A percentile compares a stretch with the other conserved stretches of the same genome.
Conservation (phyloP, 2,329 filamentous ascomycete genomes). For the Paecilomyces sp. region DNA sequence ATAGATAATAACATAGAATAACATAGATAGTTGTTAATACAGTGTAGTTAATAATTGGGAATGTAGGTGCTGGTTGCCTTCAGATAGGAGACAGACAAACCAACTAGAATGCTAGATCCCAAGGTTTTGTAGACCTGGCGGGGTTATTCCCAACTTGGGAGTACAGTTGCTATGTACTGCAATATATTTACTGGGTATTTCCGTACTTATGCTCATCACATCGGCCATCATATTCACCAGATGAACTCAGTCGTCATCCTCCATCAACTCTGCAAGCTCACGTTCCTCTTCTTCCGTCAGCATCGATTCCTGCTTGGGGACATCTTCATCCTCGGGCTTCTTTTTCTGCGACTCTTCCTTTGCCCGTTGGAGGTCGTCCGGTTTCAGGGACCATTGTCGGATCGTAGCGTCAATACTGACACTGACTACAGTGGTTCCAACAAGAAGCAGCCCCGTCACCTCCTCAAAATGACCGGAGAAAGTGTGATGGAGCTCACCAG, state of each 20-base stretch:
- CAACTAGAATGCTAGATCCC: no score
- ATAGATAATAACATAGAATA: no score
- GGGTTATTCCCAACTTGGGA: neutral
- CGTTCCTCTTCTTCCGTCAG: conserved; percentile 88
- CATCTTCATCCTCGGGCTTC: conserved; percentile 39
- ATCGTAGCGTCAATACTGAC: conserved; percentile 87
- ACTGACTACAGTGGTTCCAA: conserved; percentile 59
- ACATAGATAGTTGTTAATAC: no score
- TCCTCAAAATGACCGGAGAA: conserved; percentile 88
- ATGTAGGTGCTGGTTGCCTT: no score
- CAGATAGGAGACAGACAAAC: no score
- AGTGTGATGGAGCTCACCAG: conserved; percentile 64
- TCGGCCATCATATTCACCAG: neutral
- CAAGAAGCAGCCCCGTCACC: conserved; percentile 69
- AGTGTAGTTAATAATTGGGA: no score
- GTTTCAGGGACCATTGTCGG: conserved; percentile 70
- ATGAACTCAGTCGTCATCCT: conserved; percentile 44
- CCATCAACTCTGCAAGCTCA: conserved; percentile 87
- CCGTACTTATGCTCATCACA: neutral
- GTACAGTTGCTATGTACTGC: neutral
- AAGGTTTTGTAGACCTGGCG: neutral
- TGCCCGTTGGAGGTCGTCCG: conserved; percentile 51
- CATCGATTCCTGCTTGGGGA: conserved; percentile 41
- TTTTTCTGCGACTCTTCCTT: conserved; percentile 41
- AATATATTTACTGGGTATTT: neutral